phyloP scores from a whole-genome alignment of 768 basidiomycete species.

The Suillus brevipes region DNA sequence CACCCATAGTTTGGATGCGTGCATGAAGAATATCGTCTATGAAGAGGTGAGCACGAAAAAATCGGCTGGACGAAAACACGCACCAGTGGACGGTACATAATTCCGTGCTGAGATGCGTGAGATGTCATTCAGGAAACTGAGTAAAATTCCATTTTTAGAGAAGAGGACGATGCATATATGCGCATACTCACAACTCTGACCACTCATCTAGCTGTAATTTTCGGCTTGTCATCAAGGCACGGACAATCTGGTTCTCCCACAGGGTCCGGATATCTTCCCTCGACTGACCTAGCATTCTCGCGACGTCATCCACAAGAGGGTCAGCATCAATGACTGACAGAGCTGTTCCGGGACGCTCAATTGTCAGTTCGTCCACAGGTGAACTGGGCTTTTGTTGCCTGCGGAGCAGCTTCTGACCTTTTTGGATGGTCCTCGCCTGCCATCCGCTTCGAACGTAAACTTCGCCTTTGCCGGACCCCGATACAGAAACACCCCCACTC shows the following conservation, averaged over 20 bases:
- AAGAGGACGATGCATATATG: constrained; percentile 23
- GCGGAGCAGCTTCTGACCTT: constrained; percentile 38
- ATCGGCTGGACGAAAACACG: constrained; percentile 23
- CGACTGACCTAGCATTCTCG: constrained; percentile 54
- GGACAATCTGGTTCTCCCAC: constrained; percentile 74
- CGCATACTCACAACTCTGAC: constrained; percentile 75
- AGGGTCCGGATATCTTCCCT: constrained; percentile 69
- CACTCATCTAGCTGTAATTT: constrained; percentile 82
- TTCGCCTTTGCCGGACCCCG: constrained; percentile 73
- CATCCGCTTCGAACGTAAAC: constrained; percentile 80
- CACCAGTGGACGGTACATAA: constrained; percentile 78
- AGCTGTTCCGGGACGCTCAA: constrained; percentile 29
- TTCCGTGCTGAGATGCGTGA: constrained; percentile 64
- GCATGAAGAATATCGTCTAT: constrained; percentile 85
- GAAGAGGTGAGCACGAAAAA: constrained; percentile 26
- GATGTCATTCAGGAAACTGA: constrained; percentile 76
- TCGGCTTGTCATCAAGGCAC: constrained; percentile 63
- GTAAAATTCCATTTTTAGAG: constrained; percentile 7
- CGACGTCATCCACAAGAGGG: constrained; percentile 59
- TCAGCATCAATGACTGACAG: constrained; percentile 45
- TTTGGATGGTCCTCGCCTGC: constrained; percentile 69
- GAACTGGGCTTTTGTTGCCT: constrained; percentile 28
- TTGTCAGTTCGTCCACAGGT: constrained; percentile 23
- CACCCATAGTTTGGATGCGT: constrained; percentile 90
- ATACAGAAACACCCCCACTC: constrained; percentile 70